Evolutionary conservation across 441 rosid species (phyloP), one percentile per base, ranked within the genome.

Genomic region (Euphorbia schlechtendalii): DNA sequence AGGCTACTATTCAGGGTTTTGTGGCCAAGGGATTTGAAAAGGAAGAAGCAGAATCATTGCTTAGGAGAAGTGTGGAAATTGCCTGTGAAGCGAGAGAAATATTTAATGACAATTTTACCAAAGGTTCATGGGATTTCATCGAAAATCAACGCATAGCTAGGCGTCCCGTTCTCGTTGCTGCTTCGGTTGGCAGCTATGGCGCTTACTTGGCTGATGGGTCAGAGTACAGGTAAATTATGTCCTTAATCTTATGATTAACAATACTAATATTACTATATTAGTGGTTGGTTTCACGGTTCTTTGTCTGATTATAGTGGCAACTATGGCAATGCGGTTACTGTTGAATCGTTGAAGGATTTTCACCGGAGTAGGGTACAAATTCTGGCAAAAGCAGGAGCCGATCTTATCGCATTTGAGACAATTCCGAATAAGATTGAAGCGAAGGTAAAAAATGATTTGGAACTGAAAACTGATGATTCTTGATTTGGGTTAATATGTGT

Each of bases 171-270:
- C 73, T 92, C 5, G 81, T 92, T 4, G 96, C 96, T 43, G 96
- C 96, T 65, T 92, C 96, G 22, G 83, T 92, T n/a, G 96, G 98
- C 69, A 92, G 96, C 80, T 92, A 92, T 67, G 98, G 96, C n/a
- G 98, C 96, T 77, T 87, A 82, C 82, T 81, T 92, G 73, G 91
- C 96, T 32, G 96, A 92, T 80, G 98, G 96, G 11, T 89, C 98
- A 3, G 98, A 92, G 72, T 92, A 92, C 67, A 92, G 91, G 98
- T 84, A 63, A 56, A 56, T 30, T 5, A 41, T 43, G 14, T 18
- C 15, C 5, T 9, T 27, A 12, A 20, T 40, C 13, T 5, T 22
- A 32, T 1, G 15, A 7, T 32, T 32, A 13, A 40, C 25, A 9
- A 0, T 20, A 40, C 49, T 6, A 24, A 36, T 36, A 36, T 3